Conservation (phyloP, 2,329 filamentous ascomycete species). For the Penicillium sclerotigenum region DNA sequence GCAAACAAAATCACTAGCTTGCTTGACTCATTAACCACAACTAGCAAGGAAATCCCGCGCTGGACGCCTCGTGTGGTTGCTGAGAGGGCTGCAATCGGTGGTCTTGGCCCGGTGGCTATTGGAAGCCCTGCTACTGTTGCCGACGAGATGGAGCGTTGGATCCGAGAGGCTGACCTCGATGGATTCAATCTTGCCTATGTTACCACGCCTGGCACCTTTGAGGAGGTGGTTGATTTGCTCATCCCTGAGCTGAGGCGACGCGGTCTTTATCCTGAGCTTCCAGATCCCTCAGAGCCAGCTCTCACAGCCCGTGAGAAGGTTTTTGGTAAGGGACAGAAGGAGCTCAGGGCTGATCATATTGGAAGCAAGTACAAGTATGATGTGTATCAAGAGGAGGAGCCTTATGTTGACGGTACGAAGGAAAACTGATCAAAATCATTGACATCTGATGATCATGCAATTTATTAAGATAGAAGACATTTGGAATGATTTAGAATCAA, state of each 20-base stretch:
- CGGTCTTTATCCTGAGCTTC: conserved; percentile 42
- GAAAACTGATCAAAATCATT: neutral
- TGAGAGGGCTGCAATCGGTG: conserved; percentile 49
- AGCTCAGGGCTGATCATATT: conserved; percentile 57
- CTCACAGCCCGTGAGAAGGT: conserved; percentile 59
- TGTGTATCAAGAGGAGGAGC: conserved; percentile 55
- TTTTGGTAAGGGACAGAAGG: conserved; percentile 58
- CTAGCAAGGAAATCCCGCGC: conserved; percentile 47
- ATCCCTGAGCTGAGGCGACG: conserved; percentile 48
- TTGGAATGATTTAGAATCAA: neutral
- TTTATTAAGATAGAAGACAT: neutral
- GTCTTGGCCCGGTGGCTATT: conserved; percentile 49
- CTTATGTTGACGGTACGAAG: conserved; percentile 26
- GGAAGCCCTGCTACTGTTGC: conserved; percentile 48
- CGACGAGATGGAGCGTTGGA: conserved; percentile 49
- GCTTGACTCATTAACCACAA: conserved; percentile 50
- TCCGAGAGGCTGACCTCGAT: conserved; percentile 44
- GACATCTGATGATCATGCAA: neutral
- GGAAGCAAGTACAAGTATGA: conserved; percentile 62
- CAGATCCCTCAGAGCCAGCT: conserved; percentile 18
- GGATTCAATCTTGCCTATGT: conserved; percentile 48
- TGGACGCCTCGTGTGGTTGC: conserved; percentile 49
- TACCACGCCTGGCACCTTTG: conserved; percentile 52
- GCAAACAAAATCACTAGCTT: conserved; percentile 52
- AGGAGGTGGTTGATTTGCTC: conserved; percentile 51